Evolutionary conservation across 352 stramenopile genomes (phyloP), one percentile per base, ranked within the genome.

Genomic region (Blastocystis sp.): DNA sequence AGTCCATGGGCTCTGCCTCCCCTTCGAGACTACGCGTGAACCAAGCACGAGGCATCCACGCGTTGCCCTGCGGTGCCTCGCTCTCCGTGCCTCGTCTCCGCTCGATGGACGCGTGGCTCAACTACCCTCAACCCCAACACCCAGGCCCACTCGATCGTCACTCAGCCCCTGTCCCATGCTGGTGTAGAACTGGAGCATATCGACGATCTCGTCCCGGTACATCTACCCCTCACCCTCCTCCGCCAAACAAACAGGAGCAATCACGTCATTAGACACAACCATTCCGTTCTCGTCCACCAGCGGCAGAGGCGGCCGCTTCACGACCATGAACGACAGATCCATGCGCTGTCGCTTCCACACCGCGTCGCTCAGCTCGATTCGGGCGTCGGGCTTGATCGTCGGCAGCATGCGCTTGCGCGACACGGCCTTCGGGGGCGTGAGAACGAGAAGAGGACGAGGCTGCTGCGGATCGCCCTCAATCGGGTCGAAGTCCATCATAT

Each of bases 261-360:
- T 57, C 48, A 14, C 48, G 0, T 57, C 48, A 57, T 57, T 57
- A 0, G 48, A 57, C 48, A 57, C 6, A 7, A 14, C 48, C 48
- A 57, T 14, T 17, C 48, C 48, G 48, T 17, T 17, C 48, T 7
- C 17, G 24, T 62, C 69, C 14, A 61, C 11, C 19, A 79, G 10
- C 3, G 74, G 74, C 11, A 84, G 74, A 17, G 74, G 74, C n/a
- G 74, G 74, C 40, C 74, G 19, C 21, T 68, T 69, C 4, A 43
- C 61, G 9, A 84, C 74, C 14, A 48, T 28, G 57, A 70, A 19
- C 6, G 74, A 24, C 34, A 64, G 74, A 42, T 84, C 74, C n/a
- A 40, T 28, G 24, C 74, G 60, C 60, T 68, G 52, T 11, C 57
- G 52, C 9, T 84, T 84, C 54, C 48, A 69, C 38, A 69, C 17